Conservation (phyloP, 1,284 basidiomycete genomes). For the Violaceomyces palustris region DNA sequence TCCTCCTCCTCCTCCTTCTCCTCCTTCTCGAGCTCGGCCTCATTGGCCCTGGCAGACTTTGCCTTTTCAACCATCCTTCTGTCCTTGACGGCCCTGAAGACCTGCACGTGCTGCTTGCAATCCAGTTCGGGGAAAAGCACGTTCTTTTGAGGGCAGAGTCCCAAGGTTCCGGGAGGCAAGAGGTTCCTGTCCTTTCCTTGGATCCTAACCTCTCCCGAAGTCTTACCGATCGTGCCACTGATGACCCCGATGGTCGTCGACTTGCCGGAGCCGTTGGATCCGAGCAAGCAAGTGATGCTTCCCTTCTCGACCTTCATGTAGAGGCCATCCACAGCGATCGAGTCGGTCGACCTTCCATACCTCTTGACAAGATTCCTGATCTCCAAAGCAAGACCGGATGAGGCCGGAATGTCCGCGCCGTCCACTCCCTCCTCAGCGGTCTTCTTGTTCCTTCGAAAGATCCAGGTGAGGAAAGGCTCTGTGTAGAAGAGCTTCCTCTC, state of each 20-base stretch:
- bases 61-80: no score
- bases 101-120: constrained; percentile 66
- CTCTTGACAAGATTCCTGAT: constrained; percentile 14
- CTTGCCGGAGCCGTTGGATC: constrained; percentile 68
- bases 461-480: constrained; percentile 53
- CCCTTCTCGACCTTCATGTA: constrained; percentile 63
- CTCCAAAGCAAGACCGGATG: constrained; percentile 13
- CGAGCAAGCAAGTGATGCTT: constrained; percentile 70
- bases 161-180: constrained; percentile 61
- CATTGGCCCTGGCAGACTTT: no score
- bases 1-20: constrained; percentile 37
- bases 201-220: constrained; percentile 61
- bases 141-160: constrained; percentile 76
- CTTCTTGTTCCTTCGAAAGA: constrained; percentile 30
- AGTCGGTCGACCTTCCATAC: constrained; percentile 25
- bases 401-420: no score
- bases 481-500: constrained; percentile 66
- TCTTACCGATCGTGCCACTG: constrained; percentile 60
- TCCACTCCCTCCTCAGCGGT: constrained; percentile 27
- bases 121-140: constrained; percentile 72
- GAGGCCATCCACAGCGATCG: constrained; percentile 54
- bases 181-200: constrained; percentile 56
- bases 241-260: constrained; percentile 68
- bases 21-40: no score
- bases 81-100: constrained; percentile 71